Evolutionary conservation across 805 yeast species (phyloP), one percentile per base, ranked within the genome.

Genomic region (Millerozyma miso): DNA sequence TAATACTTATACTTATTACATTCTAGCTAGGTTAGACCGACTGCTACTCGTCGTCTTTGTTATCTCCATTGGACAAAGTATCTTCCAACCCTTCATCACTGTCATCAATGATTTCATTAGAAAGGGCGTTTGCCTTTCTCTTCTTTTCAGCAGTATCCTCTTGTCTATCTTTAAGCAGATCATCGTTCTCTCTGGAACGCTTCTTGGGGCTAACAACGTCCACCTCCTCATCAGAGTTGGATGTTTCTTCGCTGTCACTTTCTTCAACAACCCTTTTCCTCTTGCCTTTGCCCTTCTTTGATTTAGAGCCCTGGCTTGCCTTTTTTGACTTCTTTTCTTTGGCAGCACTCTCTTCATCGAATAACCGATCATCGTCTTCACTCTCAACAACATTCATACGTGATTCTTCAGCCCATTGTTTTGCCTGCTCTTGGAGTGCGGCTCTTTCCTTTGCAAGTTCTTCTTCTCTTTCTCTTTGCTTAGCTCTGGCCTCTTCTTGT

Each of bases 401-500:
- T 12, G 70, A 49, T 50, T 64, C 77, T 61, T 65, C 71, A 4
- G 70, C 72, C 76, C 76, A 71, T 50, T 66, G 67, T 62, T 60
- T 70, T 34, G 78, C 79, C 52, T 75, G 81, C 41, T 74, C 83
- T 46, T 74, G 70, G 51, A 69, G 68, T 40, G 64, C 62, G 40
- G 69, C 74, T 52, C 75, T 58, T 51, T 78, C 83, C 51, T 59
- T 60, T 14, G 67, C 64, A 46, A 67, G 50, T 42, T 69, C 72
- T 46, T 71, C 76, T 46, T 74, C 77, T 49, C 59, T 69, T 38
- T 68, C 69, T 49, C 70, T 76, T 46, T 68, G 74, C 34, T 62
- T 70, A 37, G 73, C 76, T 19, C 53, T 38, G 47, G 65, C 62
- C 44, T 67, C 69, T 48, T 69, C 73, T 45, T 70, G 75, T 37